Evolutionary conservation across 139 green algal species (phyloP).

Genomic region (Chlorella sp.): DNA sequence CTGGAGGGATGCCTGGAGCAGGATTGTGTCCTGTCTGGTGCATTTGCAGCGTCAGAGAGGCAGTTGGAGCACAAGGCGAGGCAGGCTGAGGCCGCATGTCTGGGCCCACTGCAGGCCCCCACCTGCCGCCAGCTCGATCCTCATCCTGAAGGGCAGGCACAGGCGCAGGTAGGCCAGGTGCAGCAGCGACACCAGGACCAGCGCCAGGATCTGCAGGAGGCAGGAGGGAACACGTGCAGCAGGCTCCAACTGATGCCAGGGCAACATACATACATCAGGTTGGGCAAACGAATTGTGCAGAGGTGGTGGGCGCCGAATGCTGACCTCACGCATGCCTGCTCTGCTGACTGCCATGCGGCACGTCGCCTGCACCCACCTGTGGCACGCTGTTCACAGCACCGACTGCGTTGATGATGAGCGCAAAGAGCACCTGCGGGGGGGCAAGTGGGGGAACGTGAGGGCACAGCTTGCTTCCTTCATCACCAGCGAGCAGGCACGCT

Average conservation of each 20-base stretch:
- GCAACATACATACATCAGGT: too few species aligned
- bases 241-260: too few species aligned
- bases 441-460: too few species aligned
- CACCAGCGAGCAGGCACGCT: background rate
- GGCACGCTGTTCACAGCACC: conserved; percentile 39
- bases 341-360: too few species aligned
- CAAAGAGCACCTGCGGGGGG: conserved; percentile 42
- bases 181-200: conserved; percentile 45
- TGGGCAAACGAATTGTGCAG: background rate
- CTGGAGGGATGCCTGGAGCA: too few species aligned
- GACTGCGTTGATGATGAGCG: conserved; percentile 46
- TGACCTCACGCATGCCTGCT: too few species aligned
- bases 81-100: background rate
- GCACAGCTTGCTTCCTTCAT: too few species aligned
- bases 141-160: conserved; percentile 43
- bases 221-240: background rate
- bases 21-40: too few species aligned
- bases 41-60: too few species aligned
- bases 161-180: conserved; percentile 54
- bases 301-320: too few species aligned
- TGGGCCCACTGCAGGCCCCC: background rate
- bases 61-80: background rate
- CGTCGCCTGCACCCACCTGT: too few species aligned
- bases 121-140: conserved; percentile 43
- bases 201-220: conserved; percentile 34